Evolutionary conservation across 1,284 basidiomycete genomes (phyloP), one percentile per base, ranked within the genome.

Genomic region (Porphyrellus sp.): DNA sequence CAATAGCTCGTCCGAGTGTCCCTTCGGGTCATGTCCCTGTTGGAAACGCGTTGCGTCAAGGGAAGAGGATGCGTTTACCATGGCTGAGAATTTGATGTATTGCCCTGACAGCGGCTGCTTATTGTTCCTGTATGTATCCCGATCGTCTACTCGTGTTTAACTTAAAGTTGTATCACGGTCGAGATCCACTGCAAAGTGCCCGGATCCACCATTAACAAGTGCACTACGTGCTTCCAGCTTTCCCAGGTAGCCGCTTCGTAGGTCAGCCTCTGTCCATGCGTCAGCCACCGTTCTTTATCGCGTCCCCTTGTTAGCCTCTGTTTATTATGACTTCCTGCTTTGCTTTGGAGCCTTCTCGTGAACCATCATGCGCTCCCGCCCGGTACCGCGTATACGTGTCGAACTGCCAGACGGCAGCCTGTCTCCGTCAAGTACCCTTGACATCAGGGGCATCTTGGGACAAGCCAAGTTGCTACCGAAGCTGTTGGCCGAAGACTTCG

Each of bases 71-170:
- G 31, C 66, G 64, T 52, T 52, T 71, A 11, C 61, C 63, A 38
- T 71, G 69, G 67, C 43, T 68, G 48, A 70, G 56, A 56, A 55
- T 68, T 28, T 71, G 54, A 68, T 53, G 31, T 65, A 58, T 45
- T 31, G 8, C 34, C 44, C 28, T 52, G 24, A 23, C 47, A 49
- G 51, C 3, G 12, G 31, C 24, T 33, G 48, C 47, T 39, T 20
- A 41, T 53, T 49, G 30, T 54, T 51, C 48, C 45, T 52, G 65
- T 68, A 62, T 62, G 66, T 65, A 62, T 59, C 40, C 51, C 46
- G 53, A 46, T 55, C 23, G 18, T 43, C 38, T 39, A 30, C 34
- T 16, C 38, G 31, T 54, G 41, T 43, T 57, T 58, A 30, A 63
- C 55, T 43, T 31, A 25, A 51, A 55, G 50, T 8, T 52, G 37